Percentiles rank a stretch among this genome's conserved stretches.
These are phyloP conservation scores for Eutypa lata DNA, from an alignment of 2,329 filamentous ascomycete species.

Conservation along the genomic window DNA sequence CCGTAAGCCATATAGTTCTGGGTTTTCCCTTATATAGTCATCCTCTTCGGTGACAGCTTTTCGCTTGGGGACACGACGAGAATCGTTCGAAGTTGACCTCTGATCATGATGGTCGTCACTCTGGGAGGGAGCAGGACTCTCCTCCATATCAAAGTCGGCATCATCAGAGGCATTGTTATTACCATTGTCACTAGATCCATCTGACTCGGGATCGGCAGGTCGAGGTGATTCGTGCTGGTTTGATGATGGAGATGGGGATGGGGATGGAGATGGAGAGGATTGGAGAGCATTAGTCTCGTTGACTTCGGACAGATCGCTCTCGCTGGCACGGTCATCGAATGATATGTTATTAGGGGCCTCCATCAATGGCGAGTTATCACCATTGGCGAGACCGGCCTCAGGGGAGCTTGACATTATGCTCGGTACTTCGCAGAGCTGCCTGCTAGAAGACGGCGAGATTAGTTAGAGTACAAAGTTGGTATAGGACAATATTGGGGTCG, in stretches of 20 bases:
- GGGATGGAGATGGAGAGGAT: constrained; percentile 40
- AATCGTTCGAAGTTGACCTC: constrained; percentile 69
- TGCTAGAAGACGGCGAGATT: constrained; percentile 50
- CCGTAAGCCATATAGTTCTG: constrained; percentile 89
- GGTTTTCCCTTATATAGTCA: constrained; percentile 84
- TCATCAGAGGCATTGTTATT: constrained; percentile 60
- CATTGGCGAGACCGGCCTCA: constrained; percentile 63
- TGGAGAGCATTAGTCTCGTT: constrained; percentile 53
- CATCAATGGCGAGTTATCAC: constrained; percentile 56
- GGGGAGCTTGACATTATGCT: constrained; percentile 58
- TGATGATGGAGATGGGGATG: constrained; percentile 41
- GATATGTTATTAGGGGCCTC: constrained; percentile 38
- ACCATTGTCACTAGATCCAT: constrained; percentile 44
- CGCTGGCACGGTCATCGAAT: constrained; percentile 49
- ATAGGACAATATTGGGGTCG: constrained; percentile 16
- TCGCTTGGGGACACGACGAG: constrained; percentile 69
- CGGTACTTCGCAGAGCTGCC: constrained; percentile 52
- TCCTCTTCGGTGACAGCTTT: constrained; percentile 68
- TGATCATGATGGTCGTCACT: constrained; percentile 48
- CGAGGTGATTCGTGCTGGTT: constrained; percentile 25
- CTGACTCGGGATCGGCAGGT: constrained; percentile 34
- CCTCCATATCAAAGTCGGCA: constrained; percentile 74
- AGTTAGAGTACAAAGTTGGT: constrained; percentile 30
- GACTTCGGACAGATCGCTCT: constrained; percentile 75
- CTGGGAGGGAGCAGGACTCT: constrained; percentile 49